phyloP scores from a whole-genome alignment of 1,284 basidiomycete species.

The Tilletia setariae region DNA sequence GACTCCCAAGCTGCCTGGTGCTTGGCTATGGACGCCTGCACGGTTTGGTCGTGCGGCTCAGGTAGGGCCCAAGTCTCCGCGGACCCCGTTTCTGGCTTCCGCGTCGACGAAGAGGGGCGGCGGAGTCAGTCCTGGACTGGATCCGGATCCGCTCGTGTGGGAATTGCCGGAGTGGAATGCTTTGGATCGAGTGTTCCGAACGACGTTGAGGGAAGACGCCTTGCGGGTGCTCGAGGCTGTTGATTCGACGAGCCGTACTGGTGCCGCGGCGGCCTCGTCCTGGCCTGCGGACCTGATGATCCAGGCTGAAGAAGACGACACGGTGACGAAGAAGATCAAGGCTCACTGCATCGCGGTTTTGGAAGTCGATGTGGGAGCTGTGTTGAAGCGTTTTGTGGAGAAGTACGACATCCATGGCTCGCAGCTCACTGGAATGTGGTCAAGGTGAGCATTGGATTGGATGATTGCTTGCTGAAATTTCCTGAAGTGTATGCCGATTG shows the following conservation, averaged over 20 bases:
- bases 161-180: conserved; percentile 6
- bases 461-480: no score
- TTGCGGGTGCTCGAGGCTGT: neutral
- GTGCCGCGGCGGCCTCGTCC: neutral
- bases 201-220: neutral
- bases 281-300: neutral
- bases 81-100: no score
- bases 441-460: neutral
- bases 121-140: neutral
- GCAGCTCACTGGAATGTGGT: neutral
- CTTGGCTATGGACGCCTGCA: conserved; percentile 1
- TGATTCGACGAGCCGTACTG: neutral
- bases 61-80: no score
- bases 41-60: no score
- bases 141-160: conserved; percentile 4
- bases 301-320: neutral
- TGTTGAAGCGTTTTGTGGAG: conserved; percentile 4
- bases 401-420: conserved; percentile 1
- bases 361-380: neutral
- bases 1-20: neutral
- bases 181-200: neutral
- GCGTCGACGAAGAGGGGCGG: neutral
- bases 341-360: conserved; percentile 1
- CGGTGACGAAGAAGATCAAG: conserved; percentile 2
- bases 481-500: neutral